Percentiles rank a stretch among this genome's conserved stretches.
Conservation (phyloP, 305 asterid genomes). For the Fraxinus albicans region DNA sequence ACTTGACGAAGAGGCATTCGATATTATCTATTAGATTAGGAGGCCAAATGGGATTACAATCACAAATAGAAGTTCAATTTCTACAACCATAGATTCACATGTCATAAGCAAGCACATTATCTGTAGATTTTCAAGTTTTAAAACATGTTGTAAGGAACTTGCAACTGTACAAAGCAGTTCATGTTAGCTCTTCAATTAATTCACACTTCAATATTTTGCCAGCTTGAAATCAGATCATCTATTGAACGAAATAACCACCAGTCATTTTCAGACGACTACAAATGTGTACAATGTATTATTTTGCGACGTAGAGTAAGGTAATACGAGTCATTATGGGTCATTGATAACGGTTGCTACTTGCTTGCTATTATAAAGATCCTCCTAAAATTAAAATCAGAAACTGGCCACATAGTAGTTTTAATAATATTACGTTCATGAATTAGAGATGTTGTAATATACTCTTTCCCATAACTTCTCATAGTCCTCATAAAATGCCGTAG, state of each 20-base stretch:
- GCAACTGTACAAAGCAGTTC: neutral
- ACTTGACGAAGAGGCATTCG: neutral
- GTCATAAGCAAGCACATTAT: neutral
- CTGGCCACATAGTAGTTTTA: neutral
- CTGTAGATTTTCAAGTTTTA: neutral
- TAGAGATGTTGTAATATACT: neutral
- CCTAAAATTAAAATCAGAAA: neutral
- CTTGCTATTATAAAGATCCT: neutral
- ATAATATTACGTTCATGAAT: too few species aligned
- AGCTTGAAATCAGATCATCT: neutral
- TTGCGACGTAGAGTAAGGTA: neutral
- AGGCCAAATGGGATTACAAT: neutral
- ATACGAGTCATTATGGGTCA: neutral
- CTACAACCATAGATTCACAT: neutral
- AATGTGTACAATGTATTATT: neutral
- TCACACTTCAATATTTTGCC: neutral
- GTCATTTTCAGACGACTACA: neutral
- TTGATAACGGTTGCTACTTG: too few species aligned
- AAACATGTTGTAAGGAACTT: neutral
- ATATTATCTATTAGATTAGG: neutral
- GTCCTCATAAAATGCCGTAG: neutral
- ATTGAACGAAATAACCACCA: too few species aligned
- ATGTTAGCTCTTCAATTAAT: neutral
- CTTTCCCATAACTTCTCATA: neutral
- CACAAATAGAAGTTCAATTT: neutral